Conservation (phyloP, 305 asterid species). For the Fraxinus albicans region DNA sequence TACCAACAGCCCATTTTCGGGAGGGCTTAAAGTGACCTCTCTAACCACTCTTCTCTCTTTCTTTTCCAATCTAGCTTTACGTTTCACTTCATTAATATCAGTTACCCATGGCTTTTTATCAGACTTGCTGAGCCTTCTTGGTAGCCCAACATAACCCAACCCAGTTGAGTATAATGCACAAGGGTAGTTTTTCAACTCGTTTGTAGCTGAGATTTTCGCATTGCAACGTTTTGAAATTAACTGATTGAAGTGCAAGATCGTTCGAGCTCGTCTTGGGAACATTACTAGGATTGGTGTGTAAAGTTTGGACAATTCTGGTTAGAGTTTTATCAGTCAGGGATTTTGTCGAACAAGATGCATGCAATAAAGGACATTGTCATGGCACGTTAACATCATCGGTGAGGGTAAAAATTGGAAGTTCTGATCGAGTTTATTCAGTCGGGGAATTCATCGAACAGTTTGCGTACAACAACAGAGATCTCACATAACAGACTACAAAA, state of each 20-base stretch:
- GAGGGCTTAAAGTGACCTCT: constrained; percentile 50
- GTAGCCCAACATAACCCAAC: constrained; percentile 27
- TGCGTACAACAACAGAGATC: not conserved
- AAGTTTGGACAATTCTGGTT: not conserved
- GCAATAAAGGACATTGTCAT: not conserved
- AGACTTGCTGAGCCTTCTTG: constrained; percentile 43
- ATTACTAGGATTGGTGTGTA: constrained; percentile 16
- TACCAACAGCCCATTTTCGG: constrained; percentile 66
- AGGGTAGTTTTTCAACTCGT: not conserved
- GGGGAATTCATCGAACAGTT: not conserved
- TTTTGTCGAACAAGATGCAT: constrained; percentile 29
- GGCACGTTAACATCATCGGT: not conserved
- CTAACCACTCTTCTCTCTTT: constrained; percentile 36
- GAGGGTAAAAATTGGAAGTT: not conserved
- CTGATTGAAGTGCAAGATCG: constrained; percentile 1
- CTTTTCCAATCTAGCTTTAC: constrained; percentile 42
- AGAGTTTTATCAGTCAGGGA: constrained; percentile 18
- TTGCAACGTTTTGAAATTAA: constrained; percentile 3
- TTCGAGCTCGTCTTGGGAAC: constrained; percentile 20
- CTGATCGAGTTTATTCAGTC: not conserved
- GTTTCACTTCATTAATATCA: constrained; percentile 52
- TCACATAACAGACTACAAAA: not conserved
- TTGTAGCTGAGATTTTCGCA: not conserved
- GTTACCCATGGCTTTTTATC: constrained; percentile 71
- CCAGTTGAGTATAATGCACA: constrained; percentile 30